These are phyloP conservation scores for Luffa aegyptiaca DNA, from an alignment of 306 rosid genomes.

Conservation along the genomic window DNA sequence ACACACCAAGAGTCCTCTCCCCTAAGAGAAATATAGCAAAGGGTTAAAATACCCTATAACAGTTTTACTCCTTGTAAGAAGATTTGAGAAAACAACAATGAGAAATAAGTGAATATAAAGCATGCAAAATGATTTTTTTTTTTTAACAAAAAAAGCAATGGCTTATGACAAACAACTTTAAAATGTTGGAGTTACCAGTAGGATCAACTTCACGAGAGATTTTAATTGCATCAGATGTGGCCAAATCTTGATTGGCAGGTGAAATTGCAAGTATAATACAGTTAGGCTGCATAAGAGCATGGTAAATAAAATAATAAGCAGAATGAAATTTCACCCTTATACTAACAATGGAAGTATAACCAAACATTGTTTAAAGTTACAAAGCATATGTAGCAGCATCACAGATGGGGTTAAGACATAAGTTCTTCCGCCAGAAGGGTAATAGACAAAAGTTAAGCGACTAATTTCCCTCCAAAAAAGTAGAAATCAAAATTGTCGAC, in stretches of 20 bases:
- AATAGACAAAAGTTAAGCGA: neutral
- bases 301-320: neutral
- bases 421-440: neutral
- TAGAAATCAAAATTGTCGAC: neutral
- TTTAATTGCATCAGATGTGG: constrained; percentile 93
- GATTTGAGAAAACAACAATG: neutral
- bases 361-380: neutral
- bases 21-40: constrained; percentile 32
- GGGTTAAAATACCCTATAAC: neutral
- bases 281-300: constrained; percentile 56
- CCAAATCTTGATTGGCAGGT: constrained; percentile 99
- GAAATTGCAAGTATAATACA: constrained; percentile 88
- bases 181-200: constrained; percentile 37
- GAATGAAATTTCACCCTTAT: neutral
- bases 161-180: neutral
- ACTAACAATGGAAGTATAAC: neutral
- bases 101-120: neutral
- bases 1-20: constrained; percentile 89
- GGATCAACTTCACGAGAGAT: constrained; percentile 97
- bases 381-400: neutral
- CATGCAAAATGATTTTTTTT: neutral
- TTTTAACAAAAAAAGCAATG: neutral
- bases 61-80: neutral
- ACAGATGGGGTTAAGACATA: neutral
- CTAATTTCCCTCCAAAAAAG: neutral